Percentiles rank a stretch among this genome's conserved stretches.
phyloP scores from a whole-genome alignment of 2,329 filamentous ascomycete species.

The Macrophomina phaseolina region DNA sequence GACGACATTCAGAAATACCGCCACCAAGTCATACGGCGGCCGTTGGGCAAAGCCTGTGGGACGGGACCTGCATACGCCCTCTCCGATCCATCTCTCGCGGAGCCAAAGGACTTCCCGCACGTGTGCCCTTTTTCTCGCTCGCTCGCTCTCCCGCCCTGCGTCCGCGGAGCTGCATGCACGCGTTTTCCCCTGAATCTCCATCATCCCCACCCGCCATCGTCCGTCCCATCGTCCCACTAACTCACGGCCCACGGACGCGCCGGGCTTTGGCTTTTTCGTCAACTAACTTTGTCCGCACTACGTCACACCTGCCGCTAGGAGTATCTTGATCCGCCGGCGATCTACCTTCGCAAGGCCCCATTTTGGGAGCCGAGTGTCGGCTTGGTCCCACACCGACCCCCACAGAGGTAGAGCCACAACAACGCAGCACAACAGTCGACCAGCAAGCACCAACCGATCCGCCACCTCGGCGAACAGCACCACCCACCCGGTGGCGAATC shows the following conservation, averaged over 20 bases:
- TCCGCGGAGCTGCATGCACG: not conserved
- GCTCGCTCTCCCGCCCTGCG: not conserved
- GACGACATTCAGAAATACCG: not conserved
- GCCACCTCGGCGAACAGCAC: not conserved
- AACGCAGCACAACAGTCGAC: not conserved
- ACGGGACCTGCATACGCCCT: conserved; percentile 11
- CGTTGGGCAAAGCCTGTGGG: not conserved
- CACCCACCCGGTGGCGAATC: too few relatives aligned
- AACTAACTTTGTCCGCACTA: conserved; percentile 1
- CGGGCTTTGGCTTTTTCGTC: not conserved
- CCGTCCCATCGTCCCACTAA: not conserved
- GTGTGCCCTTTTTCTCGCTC: too few relatives aligned
- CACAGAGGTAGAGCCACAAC: not conserved
- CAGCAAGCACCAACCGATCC: not conserved
- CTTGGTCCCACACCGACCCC: too few relatives aligned
- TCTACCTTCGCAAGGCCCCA: not conserved
- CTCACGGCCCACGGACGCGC: not conserved
- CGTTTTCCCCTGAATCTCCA: not conserved
- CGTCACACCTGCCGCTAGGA: conserved; percentile 19
- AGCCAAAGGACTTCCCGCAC: not conserved
- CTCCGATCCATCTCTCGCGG: not conserved
- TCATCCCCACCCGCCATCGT: not conserved
- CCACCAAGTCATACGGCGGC: not conserved
- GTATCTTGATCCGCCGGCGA: conserved; percentile 23
- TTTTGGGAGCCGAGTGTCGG: not conserved